Evolutionary conservation across 805 yeast species (phyloP).

Genomic region (Cyberlindnera suaveolens): DNA sequence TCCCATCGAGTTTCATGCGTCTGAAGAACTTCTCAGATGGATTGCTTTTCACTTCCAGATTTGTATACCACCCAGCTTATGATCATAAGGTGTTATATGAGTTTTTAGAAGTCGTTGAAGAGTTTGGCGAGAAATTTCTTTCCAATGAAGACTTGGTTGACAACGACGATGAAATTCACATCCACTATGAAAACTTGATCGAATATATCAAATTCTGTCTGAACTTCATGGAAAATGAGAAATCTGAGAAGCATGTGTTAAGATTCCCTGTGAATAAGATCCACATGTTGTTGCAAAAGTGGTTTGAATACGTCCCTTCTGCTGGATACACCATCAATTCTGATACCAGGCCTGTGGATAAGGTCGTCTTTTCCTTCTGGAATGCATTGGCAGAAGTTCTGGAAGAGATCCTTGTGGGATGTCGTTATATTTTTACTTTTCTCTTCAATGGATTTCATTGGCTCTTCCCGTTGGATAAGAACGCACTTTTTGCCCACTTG

Average conservation of each 20-base stretch:
- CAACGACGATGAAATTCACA: conserved; percentile 3
- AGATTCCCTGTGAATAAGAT: conserved; percentile 16
- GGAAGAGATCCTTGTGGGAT: conserved; percentile 13
- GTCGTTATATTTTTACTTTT: conserved; percentile 17
- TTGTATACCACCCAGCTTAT: conserved; percentile 19
- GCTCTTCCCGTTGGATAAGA: conserved; percentile 10
- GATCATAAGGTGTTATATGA: conserved; percentile 14
- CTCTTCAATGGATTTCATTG: conserved; percentile 17
- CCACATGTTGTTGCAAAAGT: conserved; percentile 8
- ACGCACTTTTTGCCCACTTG: conserved; percentile 4
- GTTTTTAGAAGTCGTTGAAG: conserved; percentile 9
- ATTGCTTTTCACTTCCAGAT: conserved; percentile 11
- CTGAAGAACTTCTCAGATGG: conserved; percentile 18
- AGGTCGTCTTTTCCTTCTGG: conserved; percentile 17
- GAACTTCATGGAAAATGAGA: conserved; percentile 6
- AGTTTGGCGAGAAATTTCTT: conserved; percentile 15
- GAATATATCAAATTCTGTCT: conserved; percentile 6
- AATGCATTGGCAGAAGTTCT: conserved; percentile 10
- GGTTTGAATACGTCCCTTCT: conserved; percentile 16
- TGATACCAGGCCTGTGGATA: conserved; percentile 4
- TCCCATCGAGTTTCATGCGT: conserved; percentile 7
- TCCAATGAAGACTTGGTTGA: conserved; percentile 3
- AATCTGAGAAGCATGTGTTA: conserved; percentile 8
- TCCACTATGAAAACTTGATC: conserved; percentile 5
- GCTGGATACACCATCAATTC: conserved; percentile 12